Evolutionary conservation across 179 eudicot species (phyloP), one percentile per base, ranked within the genome.

Genomic region (Kewa caespitosa): DNA sequence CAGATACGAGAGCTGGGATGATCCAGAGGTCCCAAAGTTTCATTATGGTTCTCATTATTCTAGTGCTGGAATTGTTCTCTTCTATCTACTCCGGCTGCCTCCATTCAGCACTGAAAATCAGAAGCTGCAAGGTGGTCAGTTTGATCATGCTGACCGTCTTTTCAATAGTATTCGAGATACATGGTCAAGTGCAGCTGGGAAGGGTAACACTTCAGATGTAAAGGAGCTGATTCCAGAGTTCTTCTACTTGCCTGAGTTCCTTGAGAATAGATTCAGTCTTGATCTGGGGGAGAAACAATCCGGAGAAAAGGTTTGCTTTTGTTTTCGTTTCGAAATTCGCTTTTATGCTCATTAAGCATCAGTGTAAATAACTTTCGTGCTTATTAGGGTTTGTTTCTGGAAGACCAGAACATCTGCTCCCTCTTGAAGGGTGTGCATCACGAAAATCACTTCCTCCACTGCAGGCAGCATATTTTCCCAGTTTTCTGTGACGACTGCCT

Each of bases 81-180:
- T 96, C 84, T 96, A 96, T 87, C 96, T 96, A 67, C 57, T 96
- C 38, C 97, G 99, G 28, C 79, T 96, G 76, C 99, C 98, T 67
- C 99, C 99, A 61, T 96, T 96, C 69, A 93, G 98, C 79, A 38
- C 78, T 32, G 99, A 96, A 81, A 93, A 91, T 82, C 94, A 90
- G 83, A 96, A 91, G 85, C 88, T 96, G 76, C 99, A 96, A 84
- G 99, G 99, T 77, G 99, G 99, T 66, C 98, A 96, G 83, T 96
- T 96, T 90, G 99, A 96, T 83, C 99, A 96, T 82, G 99, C 99
- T 76, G 99, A 96, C 78, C 99, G 99, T 62, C 98, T 96, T 73
- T 96, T 96, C 80, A 96, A 87, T 85, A 93, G 90, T 75, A 73
- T 96, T 32, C 83, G 89, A 14, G 97, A 96, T 74, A 96, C 99